Conservation (phyloP, 1,284 basidiomycete genomes). For the Ustilago bromivora region DNA sequence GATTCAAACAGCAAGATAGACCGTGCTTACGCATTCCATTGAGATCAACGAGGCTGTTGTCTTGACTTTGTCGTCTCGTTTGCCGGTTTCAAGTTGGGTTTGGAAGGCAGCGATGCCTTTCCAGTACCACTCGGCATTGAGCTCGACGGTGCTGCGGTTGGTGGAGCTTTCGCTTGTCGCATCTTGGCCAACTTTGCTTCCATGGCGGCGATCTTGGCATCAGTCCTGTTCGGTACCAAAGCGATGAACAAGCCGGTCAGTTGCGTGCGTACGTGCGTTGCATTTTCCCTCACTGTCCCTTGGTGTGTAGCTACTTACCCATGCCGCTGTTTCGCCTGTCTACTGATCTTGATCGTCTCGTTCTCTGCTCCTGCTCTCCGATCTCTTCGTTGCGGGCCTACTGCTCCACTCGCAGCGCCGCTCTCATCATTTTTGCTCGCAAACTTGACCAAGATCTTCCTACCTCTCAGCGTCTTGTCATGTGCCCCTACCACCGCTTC, state of each 20-base stretch:
- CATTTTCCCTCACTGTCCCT: not conserved
- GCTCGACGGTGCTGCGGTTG: not conserved
- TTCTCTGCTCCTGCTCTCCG: conserved; percentile 3
- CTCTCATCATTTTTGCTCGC: conserved; percentile 76
- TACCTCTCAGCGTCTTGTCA: conserved; percentile 84
- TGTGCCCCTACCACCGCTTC: conserved; percentile 82
- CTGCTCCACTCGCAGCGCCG: conserved; percentile 6
- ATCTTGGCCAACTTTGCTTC: conserved; percentile 82
- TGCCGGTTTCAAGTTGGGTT: conserved; percentile 17
- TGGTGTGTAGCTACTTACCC: conserved; percentile 72
- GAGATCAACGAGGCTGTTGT: conserved; percentile 7
- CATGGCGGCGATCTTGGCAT: conserved; percentile 90
- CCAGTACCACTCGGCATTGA: not conserved
- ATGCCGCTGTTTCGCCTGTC: conserved; percentile 76
- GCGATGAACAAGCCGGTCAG: conserved; percentile 4
- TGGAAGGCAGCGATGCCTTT: conserved; percentile 28
- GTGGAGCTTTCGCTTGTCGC: conserved; percentile 28
- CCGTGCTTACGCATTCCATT: not conserved
- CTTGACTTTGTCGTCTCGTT: not conserved
- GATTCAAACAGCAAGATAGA: no score
- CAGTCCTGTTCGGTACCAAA: conserved; percentile 71
- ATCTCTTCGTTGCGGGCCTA: conserved; percentile 44
- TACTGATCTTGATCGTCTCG: conserved; percentile 79
- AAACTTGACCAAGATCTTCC: conserved; percentile 86
- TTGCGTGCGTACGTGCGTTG: not conserved